These are phyloP conservation scores for Podospora fimiseda DNA, from an alignment of 495 filamentous ascomycete genomes.

Conservation along the genomic window DNA sequence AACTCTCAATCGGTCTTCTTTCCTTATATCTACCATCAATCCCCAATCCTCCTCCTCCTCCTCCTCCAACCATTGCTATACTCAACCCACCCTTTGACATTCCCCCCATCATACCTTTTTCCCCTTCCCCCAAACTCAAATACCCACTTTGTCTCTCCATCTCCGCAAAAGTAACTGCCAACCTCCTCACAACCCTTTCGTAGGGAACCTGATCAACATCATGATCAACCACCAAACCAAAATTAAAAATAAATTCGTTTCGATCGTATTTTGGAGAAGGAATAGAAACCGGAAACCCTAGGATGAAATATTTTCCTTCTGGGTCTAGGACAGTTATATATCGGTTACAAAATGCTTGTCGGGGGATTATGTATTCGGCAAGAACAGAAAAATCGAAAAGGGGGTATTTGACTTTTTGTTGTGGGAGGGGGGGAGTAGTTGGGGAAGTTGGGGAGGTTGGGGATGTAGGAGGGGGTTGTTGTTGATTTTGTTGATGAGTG, in stretches of 20 bases:
- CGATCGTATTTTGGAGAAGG: conserved; percentile 67
- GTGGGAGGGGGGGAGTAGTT: conserved; percentile 35
- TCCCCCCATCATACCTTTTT: no score
- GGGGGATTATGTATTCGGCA: conserved; percentile 85
- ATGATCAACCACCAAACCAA: conserved; percentile 72
- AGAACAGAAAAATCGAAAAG: conserved; percentile 79
- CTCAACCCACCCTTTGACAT: no score
- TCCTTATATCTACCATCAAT: no score
- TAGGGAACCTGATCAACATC: conserved; percentile 61
- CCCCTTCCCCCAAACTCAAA: conserved; percentile 40
- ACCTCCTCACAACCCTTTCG: conserved; percentile 74
- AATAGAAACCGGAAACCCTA: conserved; percentile 87
- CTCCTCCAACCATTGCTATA: no score
- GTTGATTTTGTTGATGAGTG: not conserved
- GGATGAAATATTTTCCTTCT: conserved; percentile 68
- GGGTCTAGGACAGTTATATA: conserved; percentile 70
- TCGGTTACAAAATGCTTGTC: conserved; percentile 82
- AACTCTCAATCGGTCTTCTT: conserved; percentile 61
- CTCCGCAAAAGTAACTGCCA: conserved; percentile 76
- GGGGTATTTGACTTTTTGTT: conserved; percentile 42
- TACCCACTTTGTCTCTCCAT: conserved; percentile 84
- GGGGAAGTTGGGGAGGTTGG: conserved; percentile 7
- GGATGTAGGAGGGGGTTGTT: conserved; percentile 35
- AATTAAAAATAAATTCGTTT: conserved; percentile 98
- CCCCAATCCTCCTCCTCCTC: no score